Percentiles rank a stretch among this genome's conserved stretches.
phyloP scores from a whole-genome alignment of 768 basidiomycete species.

The Trametopsis cervina region DNA sequence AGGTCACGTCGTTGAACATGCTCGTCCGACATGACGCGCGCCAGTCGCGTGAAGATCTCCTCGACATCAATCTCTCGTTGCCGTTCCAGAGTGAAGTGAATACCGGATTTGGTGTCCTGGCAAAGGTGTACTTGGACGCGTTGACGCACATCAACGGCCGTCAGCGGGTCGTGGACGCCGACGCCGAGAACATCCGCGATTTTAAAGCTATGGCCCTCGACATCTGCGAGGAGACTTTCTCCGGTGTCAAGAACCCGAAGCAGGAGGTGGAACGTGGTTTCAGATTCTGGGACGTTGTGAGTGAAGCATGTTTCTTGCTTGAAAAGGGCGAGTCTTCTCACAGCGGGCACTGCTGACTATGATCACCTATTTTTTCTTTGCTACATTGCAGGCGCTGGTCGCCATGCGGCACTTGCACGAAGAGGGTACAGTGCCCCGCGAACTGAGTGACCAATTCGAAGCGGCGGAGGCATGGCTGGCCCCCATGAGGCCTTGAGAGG shows the following conservation, averaged over 20 bases:
- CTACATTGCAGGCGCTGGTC: slow-evolving; percentile 55
- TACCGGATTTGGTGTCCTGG: slow-evolving; percentile 95
- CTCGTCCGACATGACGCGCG: slow-evolving; percentile 84
- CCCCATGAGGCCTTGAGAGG: slow-evolving; percentile 76
- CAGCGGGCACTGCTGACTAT: neutral
- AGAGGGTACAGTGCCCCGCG: slow-evolving; percentile 72
- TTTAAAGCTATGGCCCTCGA: slow-evolving; percentile 85
- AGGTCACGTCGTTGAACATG: slow-evolving; percentile 91
- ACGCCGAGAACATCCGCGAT: slow-evolving; percentile 72
- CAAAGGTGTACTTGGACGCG: slow-evolving; percentile 94
- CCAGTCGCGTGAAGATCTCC: slow-evolving; percentile 79
- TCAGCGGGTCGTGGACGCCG: slow-evolving; percentile 67
- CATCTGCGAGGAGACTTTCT: slow-evolving; percentile 91
- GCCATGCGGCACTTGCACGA: slow-evolving; percentile 88
- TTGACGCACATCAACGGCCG: slow-evolving; percentile 83
- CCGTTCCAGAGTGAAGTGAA: slow-evolving; percentile 96
- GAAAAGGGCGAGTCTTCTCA: slow-evolving; percentile 9
- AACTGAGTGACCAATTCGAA: slow-evolving; percentile 94
- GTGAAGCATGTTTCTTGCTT: slow-evolving; percentile 26
- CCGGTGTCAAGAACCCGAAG: slow-evolving; percentile 82
- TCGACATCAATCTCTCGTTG: slow-evolving; percentile 87
- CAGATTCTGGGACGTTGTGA: slow-evolving; percentile 96
- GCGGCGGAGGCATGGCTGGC: slow-evolving; percentile 90
- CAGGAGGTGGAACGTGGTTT: slow-evolving; percentile 93
- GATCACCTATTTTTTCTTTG: slow-evolving; percentile 1